Conservation (phyloP, 139 green algal genomes). For the Desmodesmus armatus region DNA sequence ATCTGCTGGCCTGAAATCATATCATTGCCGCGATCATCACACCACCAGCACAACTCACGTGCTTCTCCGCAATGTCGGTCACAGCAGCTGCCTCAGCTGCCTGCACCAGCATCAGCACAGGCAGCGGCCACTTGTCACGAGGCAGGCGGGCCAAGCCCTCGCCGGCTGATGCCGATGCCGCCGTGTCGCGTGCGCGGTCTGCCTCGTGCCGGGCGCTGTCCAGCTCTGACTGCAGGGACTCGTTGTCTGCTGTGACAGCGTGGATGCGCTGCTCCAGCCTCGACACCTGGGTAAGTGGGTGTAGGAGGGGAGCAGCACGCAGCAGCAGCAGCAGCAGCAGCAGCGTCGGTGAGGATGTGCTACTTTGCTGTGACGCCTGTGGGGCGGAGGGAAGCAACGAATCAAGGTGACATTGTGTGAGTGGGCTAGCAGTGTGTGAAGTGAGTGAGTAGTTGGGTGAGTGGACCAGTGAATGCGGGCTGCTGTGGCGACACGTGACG, state of each 20-base stretch:
- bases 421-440: background rate
- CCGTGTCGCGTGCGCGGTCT: background rate
- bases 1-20: too few relatives aligned
- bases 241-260: constrained; percentile 15
- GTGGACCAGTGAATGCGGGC: background rate
- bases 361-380: too few relatives aligned
- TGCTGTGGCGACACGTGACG: too few relatives aligned
- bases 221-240: background rate
- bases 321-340: too few relatives aligned
- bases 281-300: constrained; percentile 31
- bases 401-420: too few relatives aligned
- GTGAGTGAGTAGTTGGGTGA: background rate
- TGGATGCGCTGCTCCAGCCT: constrained; percentile 34
- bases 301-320: too few relatives aligned
- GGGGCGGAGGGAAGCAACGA: too few relatives aligned
- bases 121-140: constrained; percentile 47
- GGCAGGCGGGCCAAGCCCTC: constrained; percentile 39
- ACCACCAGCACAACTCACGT: background rate
- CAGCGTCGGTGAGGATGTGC: too few relatives aligned
- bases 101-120: constrained; percentile 42
- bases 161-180: background rate
- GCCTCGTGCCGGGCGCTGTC: constrained; percentile 25
- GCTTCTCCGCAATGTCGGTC: background rate
- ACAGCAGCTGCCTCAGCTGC: constrained; percentile 21
- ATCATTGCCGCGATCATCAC: background rate